A percentile compares a stretch with the other conserved stretches of the same genome.
phyloP scores from a whole-genome alignment of 345 rosid genomes.

The Lenwebbia sp. region DNA sequence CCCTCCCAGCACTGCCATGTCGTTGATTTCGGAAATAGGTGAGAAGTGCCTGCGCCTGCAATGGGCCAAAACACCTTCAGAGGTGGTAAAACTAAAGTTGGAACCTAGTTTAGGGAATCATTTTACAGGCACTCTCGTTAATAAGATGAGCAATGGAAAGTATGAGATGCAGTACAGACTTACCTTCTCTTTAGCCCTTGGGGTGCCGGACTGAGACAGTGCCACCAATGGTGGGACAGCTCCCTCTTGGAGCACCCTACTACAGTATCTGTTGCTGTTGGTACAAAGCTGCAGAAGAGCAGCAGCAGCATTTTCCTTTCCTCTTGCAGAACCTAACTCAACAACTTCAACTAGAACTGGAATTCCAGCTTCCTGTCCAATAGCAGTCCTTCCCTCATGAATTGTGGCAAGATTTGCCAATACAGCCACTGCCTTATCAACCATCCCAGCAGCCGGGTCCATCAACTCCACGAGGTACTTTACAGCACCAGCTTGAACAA shows the following conservation, averaged over 20 bases:
- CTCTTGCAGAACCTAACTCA: conserved; percentile 88
- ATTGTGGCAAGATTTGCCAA: conserved; percentile 85
- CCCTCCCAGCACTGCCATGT: conserved; percentile 56
- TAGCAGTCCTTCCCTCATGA: conserved; percentile 67
- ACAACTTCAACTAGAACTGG: conserved; percentile 87
- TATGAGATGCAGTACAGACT: not conserved
- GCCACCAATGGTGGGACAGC: conserved; percentile 92
- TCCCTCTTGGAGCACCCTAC: conserved; percentile 77
- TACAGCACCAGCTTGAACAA: conserved; percentile 86
- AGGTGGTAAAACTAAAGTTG: not conserved
- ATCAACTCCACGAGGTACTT: conserved; percentile 78
- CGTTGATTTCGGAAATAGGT: conserved; percentile 71
- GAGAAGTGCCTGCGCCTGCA: conserved; percentile 84
- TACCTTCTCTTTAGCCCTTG: conserved; percentile 94
- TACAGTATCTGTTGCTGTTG: conserved; percentile 45
- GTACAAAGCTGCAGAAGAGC: conserved; percentile 83
- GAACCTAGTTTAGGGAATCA: not conserved
- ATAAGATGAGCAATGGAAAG: not conserved
- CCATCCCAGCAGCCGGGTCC: conserved; percentile 94
- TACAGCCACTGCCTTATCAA: conserved; percentile 87
- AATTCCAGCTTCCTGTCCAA: conserved; percentile 74
- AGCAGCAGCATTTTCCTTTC: conserved; percentile 91
- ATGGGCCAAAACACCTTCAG: not conserved
- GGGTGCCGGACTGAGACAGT: conserved; percentile 76
- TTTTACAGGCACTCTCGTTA: not conserved